Evolutionary conservation across 2,329 filamentous ascomycete species (phyloP).

Genomic region (Colletotrichum sp.): DNA sequence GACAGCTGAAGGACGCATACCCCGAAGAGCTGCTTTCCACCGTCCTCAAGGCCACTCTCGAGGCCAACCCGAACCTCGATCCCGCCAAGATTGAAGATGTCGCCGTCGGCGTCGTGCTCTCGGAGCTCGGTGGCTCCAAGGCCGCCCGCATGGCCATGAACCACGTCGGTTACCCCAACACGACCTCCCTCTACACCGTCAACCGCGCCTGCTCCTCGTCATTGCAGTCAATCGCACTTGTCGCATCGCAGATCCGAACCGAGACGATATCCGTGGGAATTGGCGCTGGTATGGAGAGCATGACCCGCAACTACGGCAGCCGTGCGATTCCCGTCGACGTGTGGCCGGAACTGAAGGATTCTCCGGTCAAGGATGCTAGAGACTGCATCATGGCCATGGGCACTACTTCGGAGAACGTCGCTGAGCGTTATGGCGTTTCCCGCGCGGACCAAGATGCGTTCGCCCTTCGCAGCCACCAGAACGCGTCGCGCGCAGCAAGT

Average conservation of each 20-base stretch:
- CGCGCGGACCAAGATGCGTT: slow-evolving; percentile 84
- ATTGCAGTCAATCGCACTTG: slow-evolving; percentile 75
- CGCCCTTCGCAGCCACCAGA: slow-evolving; percentile 74
- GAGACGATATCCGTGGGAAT: slow-evolving; percentile 78
- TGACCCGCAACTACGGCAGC: slow-evolving; percentile 89
- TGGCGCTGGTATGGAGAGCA: slow-evolving; percentile 93
- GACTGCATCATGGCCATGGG: slow-evolving; percentile 98
- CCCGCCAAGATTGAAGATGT: slow-evolving; percentile 78
- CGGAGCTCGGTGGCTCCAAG: slow-evolving; percentile 89
- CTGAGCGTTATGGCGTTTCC: slow-evolving; percentile 74
- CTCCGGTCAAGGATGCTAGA: slow-evolving; percentile 68
- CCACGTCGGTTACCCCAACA: slow-evolving; percentile 77
- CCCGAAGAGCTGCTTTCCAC: slow-evolving; percentile 84
- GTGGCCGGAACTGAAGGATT: slow-evolving; percentile 76
- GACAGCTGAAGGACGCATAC: slow-evolving; percentile 84
- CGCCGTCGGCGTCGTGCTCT: slow-evolving; percentile 86
- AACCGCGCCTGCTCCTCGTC: slow-evolving; percentile 87
- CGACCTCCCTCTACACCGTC: slow-evolving; percentile 81
- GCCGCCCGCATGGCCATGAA: slow-evolving; percentile 90
- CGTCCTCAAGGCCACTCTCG: slow-evolving; percentile 71
- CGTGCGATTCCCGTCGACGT: slow-evolving; percentile 83
- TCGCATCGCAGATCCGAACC: slow-evolving; percentile 77
- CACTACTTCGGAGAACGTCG: slow-evolving; percentile 87
- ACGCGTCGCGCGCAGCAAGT: slow-evolving; percentile 73
- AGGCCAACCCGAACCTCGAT: slow-evolving; percentile 74